Evolutionary conservation across 495 filamentous ascomycete species (phyloP), one percentile per base, ranked within the genome.

Genomic region (Aspergillus hancockii): DNA sequence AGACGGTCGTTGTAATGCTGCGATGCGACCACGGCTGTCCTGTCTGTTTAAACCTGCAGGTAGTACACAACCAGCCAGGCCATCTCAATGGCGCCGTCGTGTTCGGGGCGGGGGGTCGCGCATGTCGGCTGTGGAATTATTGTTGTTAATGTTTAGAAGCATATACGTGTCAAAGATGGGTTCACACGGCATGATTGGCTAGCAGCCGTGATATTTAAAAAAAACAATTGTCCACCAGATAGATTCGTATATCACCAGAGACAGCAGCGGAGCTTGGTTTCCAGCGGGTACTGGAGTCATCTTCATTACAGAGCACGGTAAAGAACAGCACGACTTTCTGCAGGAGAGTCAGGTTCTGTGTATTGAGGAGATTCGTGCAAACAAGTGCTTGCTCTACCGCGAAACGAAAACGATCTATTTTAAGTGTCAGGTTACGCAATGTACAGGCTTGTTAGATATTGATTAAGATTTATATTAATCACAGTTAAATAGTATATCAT

Each of bases 241-340:
- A 89, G 9, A 92, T 77, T n/a, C n/a, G n/a, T n/a, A 64, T 91
- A 85, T 67, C 89, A 87, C 89, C 89, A 92, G 23, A 91, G 76
- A 3, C 90, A 65, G 5, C 89, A 83, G 4, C 89, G 83, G 10
- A 90, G 74, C 43, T 91, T 86, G 1, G 81, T 83, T 62, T 90
- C 88, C 2, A 91, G 69, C 0, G 88, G 77, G 40, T 45, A 4
- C 40, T 14, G 40, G 40, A 45, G 12, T 45, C 40, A 14, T 45
- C 40, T 21, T 18, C 46, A 23, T 49, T 2, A 4, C 46, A 19
- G 49, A 51, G 49, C 1, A 9, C 21, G 12, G 54, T 52, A n/a
- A 88, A 74, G 62, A 88, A 91, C 7, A 92, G 69, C 10, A 88
- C 79, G 55, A 89, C 84, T 4, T 88, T 89, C 68, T 92, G 88